phyloP scores from a whole-genome alignment of 2,329 filamentous ascomycete genomes.

The Diaporthe sp. region DNA sequence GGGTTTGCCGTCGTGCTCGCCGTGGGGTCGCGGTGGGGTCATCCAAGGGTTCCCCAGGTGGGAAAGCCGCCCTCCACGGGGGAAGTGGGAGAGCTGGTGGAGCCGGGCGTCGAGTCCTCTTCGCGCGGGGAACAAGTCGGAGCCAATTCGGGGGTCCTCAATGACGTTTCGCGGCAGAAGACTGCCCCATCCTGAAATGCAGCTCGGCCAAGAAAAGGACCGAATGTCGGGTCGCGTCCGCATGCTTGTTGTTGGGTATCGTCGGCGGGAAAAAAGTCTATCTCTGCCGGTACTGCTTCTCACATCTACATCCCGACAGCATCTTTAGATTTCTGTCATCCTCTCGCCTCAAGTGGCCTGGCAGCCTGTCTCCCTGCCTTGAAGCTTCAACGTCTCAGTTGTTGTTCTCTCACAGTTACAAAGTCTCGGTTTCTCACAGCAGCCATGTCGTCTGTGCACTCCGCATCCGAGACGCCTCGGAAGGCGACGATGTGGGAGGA shows the following conservation, averaged over 20 bases:
- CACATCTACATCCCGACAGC: background rate
- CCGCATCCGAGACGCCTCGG: constrained; percentile 2
- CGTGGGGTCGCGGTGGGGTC: constrained; percentile 10
- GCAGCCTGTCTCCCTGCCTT: background rate
- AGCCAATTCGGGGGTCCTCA: background rate
- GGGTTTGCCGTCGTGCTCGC: constrained; percentile 20
- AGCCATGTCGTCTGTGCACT: constrained; percentile 21
- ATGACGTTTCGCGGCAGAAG: constrained; percentile 21
- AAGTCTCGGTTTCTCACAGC: background rate
- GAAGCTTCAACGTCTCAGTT: background rate
- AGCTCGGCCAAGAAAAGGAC: constrained; percentile 30
- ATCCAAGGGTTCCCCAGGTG: constrained; percentile 26
- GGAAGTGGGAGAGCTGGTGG: constrained; percentile 15
- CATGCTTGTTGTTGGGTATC: background rate
- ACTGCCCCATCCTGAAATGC: constrained; percentile 3
- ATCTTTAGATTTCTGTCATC: background rate
- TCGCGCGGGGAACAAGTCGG: constrained; percentile 14
- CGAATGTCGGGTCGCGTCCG: constrained; percentile 4
- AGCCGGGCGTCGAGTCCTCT: background rate
- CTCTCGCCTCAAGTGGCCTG: background rate
- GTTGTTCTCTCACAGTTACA: background rate
- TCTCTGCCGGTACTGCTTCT: background rate
- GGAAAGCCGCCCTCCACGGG: constrained; percentile 24
- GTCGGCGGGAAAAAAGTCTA: background rate
- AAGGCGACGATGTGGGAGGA: constrained; percentile 34